phyloP scores from a whole-genome alignment of 345 rosid species.

The Eucalyptus cloeziana region DNA sequence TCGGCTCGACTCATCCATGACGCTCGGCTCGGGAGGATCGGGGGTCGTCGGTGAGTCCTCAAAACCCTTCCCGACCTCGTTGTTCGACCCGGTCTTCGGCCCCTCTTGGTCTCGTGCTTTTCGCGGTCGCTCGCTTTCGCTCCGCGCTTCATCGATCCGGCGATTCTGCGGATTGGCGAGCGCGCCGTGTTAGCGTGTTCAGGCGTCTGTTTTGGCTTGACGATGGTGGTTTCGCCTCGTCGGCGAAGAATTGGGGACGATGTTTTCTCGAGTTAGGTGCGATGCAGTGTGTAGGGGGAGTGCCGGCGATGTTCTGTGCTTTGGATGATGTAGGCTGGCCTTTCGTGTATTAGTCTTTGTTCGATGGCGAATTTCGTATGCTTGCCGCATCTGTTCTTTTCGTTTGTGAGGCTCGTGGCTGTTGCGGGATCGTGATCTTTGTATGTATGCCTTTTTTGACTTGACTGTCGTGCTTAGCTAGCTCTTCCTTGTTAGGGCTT shows the following conservation, averaged over 20 bases:
- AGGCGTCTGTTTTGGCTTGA: background rate
- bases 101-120: background rate
- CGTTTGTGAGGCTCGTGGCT: background rate
- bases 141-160: background rate
- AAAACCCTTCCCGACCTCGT: background rate
- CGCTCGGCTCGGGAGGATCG: slow-evolving; percentile 3
- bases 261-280: background rate
- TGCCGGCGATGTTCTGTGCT: background rate
- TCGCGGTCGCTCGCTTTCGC: background rate
- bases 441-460: background rate
- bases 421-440: background rate
- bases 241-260: background rate
- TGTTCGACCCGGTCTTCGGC: background rate
- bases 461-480: background rate
- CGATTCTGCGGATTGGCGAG: background rate
- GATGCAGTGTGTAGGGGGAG: background rate
- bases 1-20: background rate
- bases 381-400: background rate
- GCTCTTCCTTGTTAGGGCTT: background rate
- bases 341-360: background rate
- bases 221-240: background rate
- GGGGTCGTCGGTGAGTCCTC: background rate
- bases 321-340: background rate
- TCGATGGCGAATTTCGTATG: background rate
- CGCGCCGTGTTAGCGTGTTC: background rate